Conservation (phyloP, 768 basidiomycete species). For the Zangia roseola region DNA sequence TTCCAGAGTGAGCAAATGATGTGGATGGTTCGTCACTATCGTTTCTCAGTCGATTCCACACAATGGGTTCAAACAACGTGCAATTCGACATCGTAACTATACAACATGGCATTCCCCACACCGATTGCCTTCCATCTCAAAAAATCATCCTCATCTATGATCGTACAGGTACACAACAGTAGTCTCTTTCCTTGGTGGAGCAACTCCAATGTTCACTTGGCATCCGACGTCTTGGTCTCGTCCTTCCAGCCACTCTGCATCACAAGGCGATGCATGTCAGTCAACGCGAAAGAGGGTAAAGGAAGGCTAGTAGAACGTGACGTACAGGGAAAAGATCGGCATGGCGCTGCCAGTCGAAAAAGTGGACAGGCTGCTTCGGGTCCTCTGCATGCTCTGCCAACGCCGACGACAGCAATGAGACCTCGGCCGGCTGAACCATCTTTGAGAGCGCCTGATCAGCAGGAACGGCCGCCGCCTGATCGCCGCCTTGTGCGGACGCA, state of each 20-base stretch:
- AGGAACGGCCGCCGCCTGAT: neutral
- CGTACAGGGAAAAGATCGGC: constrained; percentile 21
- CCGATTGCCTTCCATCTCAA: no score
- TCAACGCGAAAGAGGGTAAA: neutral
- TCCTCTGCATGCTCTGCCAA: constrained; percentile 20
- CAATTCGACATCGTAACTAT: no score
- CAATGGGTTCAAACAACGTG: no score
- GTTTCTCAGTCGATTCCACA: no score
- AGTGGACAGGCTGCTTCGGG: constrained; percentile 14
- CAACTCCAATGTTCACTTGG: neutral
- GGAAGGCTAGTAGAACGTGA: neutral
- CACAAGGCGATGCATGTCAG: neutral
- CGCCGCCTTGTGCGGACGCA: constrained; percentile 20
- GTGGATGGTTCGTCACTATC: no score
- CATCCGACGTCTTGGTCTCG: neutral
- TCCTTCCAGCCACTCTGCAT: constrained; percentile 7
- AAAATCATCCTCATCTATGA: no score
- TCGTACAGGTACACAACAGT: no score
- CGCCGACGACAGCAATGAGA: constrained; percentile 21
- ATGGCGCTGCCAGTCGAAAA: constrained; percentile 25
- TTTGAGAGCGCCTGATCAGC: neutral
- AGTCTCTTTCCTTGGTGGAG: no score
- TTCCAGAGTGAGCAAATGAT: no score
- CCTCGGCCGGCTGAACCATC: constrained; percentile 19
- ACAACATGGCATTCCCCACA: no score